A percentile compares a stretch with the other conserved stretches of the same genome.
These are phyloP conservation scores for Cladosporium colombiae DNA, from an alignment of 2,329 filamentous ascomycete genomes.

Conservation along the genomic window DNA sequence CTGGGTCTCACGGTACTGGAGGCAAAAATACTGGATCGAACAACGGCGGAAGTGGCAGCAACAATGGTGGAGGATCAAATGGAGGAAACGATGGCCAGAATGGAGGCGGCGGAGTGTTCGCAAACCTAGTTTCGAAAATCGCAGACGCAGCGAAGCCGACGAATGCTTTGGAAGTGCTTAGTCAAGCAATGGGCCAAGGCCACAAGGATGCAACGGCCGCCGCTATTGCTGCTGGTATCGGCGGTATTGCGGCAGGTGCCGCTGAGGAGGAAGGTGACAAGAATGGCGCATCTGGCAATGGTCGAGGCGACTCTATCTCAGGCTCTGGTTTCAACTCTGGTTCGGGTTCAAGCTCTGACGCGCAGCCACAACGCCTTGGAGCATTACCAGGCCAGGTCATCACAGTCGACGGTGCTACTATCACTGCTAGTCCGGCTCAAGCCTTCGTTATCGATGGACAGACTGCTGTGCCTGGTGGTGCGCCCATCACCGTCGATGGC, in stretches of 20 bases:
- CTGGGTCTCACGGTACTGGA: not conserved
- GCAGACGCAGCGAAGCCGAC: constrained; percentile 13
- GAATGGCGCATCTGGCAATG: constrained; percentile 15
- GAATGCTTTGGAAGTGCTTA: constrained; percentile 13
- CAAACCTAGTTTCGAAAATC: constrained; percentile 11
- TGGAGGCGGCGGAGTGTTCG: constrained; percentile 8
- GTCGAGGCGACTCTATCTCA: constrained; percentile 9
- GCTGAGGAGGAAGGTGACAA: not conserved
- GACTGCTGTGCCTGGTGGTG: constrained; percentile 31
- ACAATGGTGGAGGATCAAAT: not conserved
- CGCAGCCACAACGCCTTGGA: constrained; percentile 4
- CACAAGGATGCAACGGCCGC: constrained; percentile 14
- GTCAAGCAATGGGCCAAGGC: constrained; percentile 15
- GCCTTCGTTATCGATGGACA: constrained; percentile 34
- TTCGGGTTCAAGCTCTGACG: constrained; percentile 19
- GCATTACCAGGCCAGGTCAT: constrained; percentile 19
- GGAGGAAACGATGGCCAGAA: not conserved
- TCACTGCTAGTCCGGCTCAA: constrained; percentile 27
- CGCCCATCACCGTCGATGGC: constrained; percentile 29
- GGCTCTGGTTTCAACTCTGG: not conserved
- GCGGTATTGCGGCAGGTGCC: not conserved
- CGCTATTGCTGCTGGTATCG: constrained; percentile 20
- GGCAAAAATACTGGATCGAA: not conserved
- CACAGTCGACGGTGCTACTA: constrained; percentile 16
- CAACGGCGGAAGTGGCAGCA: not conserved